Evolutionary conservation across 2,329 filamentous ascomycete species (phyloP), one percentile per base, ranked within the genome.

Genomic region (Pestalotiopsis sp.): DNA sequence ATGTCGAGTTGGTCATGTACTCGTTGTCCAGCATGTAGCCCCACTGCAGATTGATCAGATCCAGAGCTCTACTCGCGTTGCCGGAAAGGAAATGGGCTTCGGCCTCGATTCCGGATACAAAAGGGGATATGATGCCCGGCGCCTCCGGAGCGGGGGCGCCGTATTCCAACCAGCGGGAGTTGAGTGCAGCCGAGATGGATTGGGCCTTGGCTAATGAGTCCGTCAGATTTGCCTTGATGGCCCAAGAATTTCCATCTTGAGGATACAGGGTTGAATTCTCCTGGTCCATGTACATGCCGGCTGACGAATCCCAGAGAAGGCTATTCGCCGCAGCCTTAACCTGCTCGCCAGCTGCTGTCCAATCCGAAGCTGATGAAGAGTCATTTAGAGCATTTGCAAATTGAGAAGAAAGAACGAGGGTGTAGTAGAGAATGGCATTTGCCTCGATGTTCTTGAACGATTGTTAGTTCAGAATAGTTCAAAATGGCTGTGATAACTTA

Each of bases 351-450:
- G 2, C 71, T 71, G 25, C 69, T 57, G 5, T 70, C n/a, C 31
- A 39, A 52, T 31, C 23, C 14, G 39, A 23, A 5, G 64, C 23
- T 1, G 13, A 39, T 9, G 36, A 27, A 36, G 67, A 52, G 58
- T 74, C 67, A 61, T 84, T 80, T 14, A 86, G 75, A 68, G 82
- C 85, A 7, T 74, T 72, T 3, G 84, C 84, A 2, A 90, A 82
- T 9, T 77, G 74, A 64, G 85, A 79, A 11, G 81, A 85, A 57
- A 84, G 84, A 17, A 81, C 80, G 56, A 89, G 78, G 0, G 84
- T 86, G 68, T 85, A 80, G 69, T 86, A 84, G n/a, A 88, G 73
- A 14, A 87, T 85, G 69, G 85, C 83, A 71, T 84, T 85, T 3
- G 84, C 85, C 76, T 87, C 84, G 17, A 81, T 82, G 70, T 86